Conservation (phyloP, 352 stramenopile genomes). For the Aphanomyces cochlioides region DNA sequence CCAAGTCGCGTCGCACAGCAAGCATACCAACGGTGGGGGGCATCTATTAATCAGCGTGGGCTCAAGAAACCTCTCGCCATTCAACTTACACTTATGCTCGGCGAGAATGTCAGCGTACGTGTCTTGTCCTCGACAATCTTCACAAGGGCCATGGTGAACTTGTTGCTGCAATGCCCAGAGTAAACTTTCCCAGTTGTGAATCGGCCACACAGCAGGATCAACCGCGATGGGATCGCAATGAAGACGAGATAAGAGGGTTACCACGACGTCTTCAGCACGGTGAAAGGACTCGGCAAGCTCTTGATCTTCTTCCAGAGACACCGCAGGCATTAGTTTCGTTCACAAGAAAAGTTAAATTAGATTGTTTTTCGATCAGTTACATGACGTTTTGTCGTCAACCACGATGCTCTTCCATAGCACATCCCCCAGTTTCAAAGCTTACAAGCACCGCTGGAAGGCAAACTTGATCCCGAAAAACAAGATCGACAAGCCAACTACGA, state of each 20-base stretch:
- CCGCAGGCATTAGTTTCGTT: background rate
- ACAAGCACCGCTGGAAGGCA: no score
- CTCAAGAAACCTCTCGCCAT: background rate
- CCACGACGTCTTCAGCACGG: constrained; percentile 52
- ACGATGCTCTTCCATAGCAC: no score
- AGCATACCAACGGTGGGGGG: constrained; percentile 35
- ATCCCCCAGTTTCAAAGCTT: no score
- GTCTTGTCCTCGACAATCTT: constrained; percentile 47
- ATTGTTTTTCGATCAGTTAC: no score
- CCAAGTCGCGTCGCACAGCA: constrained; percentile 8
- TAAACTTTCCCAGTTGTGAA: constrained; percentile 44
- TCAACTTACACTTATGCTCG: no score
- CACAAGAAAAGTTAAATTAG: no score
- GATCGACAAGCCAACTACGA: background rate
- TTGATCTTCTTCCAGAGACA: constrained; percentile 11
- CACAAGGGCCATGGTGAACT: constrained; percentile 54
- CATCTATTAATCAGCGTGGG: constrained; percentile 41
- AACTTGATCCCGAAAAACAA: background rate
- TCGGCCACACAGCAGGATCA: constrained; percentile 43
- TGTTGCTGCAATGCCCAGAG: constrained; percentile 62
- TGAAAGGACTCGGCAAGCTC: constrained; percentile 36
- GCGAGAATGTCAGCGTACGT: constrained; percentile 36
- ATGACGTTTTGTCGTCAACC: no score
- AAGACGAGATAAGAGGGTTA: constrained; percentile 53
- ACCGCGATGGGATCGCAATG: constrained; percentile 48